Conservation (phyloP, 768 basidiomycete genomes). For the Amanita rubescens region DNA sequence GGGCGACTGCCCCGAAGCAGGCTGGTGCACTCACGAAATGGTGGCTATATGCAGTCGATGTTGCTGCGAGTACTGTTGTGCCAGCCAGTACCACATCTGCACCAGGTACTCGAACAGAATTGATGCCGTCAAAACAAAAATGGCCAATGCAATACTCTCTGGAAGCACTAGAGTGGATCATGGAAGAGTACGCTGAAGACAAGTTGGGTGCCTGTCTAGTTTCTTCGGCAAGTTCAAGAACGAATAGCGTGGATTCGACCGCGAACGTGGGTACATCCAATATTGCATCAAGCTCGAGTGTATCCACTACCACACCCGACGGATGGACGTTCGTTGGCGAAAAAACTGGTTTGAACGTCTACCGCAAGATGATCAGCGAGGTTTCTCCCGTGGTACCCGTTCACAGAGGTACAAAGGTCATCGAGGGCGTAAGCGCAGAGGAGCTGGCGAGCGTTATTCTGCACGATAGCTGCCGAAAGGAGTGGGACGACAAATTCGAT, state of each 20-base stretch:
- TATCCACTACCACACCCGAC: slow-evolving; percentile 30
- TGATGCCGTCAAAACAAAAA: slow-evolving; percentile 50
- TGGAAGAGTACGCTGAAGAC: slow-evolving; percentile 50
- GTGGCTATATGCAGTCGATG: slow-evolving; percentile 66
- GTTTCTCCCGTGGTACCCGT: slow-evolving; percentile 79
- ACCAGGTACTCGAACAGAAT: slow-evolving; percentile 11
- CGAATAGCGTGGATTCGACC: neutral
- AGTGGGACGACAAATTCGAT: slow-evolving; percentile 86
- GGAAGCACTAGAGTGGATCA: slow-evolving; percentile 75
- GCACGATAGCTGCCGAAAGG: slow-evolving; percentile 62
- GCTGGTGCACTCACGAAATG: slow-evolving; percentile 66
- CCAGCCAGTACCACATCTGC: slow-evolving; percentile 43
- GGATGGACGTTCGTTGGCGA: slow-evolving; percentile 78
- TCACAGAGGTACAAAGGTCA: slow-evolving; percentile 82
- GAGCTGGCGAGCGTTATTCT: slow-evolving; percentile 73
- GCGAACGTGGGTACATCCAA: neutral
- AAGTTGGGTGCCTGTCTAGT: neutral
- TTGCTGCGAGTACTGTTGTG: slow-evolving; percentile 70
- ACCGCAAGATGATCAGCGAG: slow-evolving; percentile 67
- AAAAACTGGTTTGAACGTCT: slow-evolving; percentile 60
- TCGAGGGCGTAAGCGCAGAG: slow-evolving; percentile 90
- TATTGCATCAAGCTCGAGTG: slow-evolving; percentile 13
- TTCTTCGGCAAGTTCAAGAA: neutral
- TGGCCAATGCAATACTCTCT: slow-evolving; percentile 75
- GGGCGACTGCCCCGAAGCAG: slow-evolving; percentile 55